Conservation (phyloP, 257 asterid species). For the Cruciata laevipes region DNA sequence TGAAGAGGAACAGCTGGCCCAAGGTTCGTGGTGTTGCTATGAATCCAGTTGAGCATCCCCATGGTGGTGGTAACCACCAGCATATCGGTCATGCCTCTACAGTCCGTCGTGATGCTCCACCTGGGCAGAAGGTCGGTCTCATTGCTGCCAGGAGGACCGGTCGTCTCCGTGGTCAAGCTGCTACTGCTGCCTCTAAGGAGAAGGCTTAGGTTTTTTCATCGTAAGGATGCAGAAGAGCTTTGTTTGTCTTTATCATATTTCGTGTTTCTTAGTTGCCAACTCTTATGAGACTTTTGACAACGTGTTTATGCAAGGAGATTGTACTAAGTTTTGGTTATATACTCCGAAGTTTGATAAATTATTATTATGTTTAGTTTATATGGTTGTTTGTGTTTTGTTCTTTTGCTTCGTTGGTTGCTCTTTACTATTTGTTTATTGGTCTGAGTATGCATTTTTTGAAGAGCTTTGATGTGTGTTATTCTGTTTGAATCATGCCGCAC, state of each 20-base stretch:
- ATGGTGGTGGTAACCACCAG: slow-evolving; percentile 89
- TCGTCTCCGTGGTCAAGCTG: slow-evolving; percentile 76
- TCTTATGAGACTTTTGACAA: slow-evolving; percentile 5
- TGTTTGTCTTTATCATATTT: slow-evolving; percentile 5
- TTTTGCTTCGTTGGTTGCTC: no score
- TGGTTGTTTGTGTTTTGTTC: background rate
- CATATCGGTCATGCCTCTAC: slow-evolving; percentile 82
- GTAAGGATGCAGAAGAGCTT: background rate
- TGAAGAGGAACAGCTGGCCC: slow-evolving; percentile 77
- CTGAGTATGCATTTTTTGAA: no score
- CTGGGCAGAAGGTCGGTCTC: slow-evolving; percentile 83
- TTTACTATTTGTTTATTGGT: no score
- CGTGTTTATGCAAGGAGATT: slow-evolving; percentile 12
- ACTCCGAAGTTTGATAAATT: background rate
- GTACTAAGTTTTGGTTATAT: slow-evolving; percentile 28
- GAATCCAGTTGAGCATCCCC: slow-evolving; percentile 84
- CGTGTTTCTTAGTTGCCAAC: slow-evolving; percentile 7
- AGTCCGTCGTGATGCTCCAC: slow-evolving; percentile 78
- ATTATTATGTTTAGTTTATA: slow-evolving; percentile 2
- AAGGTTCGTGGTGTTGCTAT: slow-evolving; percentile 90
- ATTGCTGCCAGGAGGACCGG: slow-evolving; percentile 81
- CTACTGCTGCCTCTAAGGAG: slow-evolving; percentile 58
- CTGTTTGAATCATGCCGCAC: no score
- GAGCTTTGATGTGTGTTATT: no score
- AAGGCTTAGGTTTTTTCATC: slow-evolving; percentile 21